phyloP scores from a whole-genome alignment of 2,329 filamentous ascomycete genomes.

The Cladobotryum mycophilum region DNA sequence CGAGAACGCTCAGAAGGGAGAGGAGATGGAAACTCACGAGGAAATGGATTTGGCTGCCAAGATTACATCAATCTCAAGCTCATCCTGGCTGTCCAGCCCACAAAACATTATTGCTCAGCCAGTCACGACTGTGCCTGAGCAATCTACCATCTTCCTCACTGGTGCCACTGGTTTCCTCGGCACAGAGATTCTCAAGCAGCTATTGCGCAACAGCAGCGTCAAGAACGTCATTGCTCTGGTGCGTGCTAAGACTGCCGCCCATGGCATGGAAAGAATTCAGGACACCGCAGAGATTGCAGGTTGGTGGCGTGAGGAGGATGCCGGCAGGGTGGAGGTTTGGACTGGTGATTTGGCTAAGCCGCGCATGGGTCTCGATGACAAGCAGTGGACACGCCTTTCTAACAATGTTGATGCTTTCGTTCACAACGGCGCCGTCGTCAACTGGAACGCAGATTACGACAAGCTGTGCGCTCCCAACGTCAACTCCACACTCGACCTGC shows the following conservation, averaged over 20 bases:
- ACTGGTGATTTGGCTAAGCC: background rate
- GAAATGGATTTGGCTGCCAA: constrained; percentile 3
- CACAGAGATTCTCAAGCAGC: constrained; percentile 7
- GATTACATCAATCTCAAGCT: background rate
- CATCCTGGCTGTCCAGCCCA: background rate
- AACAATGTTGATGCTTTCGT: constrained; percentile 64
- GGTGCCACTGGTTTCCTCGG: constrained; percentile 9
- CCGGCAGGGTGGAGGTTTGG: constrained; percentile 4
- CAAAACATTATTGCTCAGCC: background rate
- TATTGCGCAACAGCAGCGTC: background rate
- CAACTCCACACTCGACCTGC: constrained; percentile 19
- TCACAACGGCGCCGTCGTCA: constrained; percentile 74
- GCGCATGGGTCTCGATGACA: background rate
- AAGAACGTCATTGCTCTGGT: constrained; percentile 1
- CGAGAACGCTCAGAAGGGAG: constrained; percentile 3
- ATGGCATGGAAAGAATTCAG: constrained; percentile 2
- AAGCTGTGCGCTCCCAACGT: constrained; percentile 70
- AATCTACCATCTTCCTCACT: constrained; percentile 7
- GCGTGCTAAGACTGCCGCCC: constrained; percentile 1
- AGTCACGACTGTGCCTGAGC: background rate
- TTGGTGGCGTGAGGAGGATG: constrained; percentile 5
- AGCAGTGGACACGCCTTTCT: constrained; percentile 2
- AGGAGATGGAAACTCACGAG: background rate
- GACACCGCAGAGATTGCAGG: constrained; percentile 6
- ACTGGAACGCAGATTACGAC: constrained; percentile 76